Conservation (phyloP, 768 basidiomycete genomes). For the Suillus subaureus region DNA sequence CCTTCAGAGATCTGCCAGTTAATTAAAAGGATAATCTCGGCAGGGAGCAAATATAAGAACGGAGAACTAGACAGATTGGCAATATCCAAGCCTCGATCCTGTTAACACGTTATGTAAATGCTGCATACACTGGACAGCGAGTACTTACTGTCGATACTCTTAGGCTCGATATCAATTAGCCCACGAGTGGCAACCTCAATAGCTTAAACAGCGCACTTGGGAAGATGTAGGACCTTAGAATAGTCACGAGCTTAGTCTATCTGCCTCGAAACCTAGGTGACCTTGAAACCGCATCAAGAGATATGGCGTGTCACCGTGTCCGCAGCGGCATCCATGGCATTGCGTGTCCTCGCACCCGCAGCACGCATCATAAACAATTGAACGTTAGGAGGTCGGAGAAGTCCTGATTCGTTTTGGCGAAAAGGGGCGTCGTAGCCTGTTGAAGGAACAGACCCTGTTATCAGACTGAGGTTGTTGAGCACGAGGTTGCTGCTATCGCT, state of each 20-base stretch:
- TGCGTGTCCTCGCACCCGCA: neutral
- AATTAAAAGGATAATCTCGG: neutral
- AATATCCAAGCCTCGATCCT: too few relatives aligned
- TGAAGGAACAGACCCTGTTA: constrained; percentile 29
- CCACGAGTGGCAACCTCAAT: neutral
- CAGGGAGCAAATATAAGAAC: neutral
- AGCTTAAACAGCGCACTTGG: too few relatives aligned
- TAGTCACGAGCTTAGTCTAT: too few relatives aligned
- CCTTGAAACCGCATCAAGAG: too few relatives aligned
- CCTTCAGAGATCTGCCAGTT: neutral
- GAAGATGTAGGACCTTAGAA: too few relatives aligned
- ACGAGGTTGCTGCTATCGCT: neutral
- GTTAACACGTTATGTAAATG: too few relatives aligned
- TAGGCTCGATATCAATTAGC: too few relatives aligned
- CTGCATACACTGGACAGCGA: too few relatives aligned
- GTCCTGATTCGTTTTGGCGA: neutral
- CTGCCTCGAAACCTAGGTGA: neutral
- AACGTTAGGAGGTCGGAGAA: neutral
- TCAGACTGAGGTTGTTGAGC: neutral
- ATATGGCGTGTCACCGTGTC: too few relatives aligned
- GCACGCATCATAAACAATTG: neutral
- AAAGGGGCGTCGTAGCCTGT: neutral
- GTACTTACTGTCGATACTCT: neutral
- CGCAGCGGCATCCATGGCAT: neutral
- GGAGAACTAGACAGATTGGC: neutral